Evolutionary conservation across 2,329 filamentous ascomycete species (phyloP).

Genomic region (Diaporthe eres): DNA sequence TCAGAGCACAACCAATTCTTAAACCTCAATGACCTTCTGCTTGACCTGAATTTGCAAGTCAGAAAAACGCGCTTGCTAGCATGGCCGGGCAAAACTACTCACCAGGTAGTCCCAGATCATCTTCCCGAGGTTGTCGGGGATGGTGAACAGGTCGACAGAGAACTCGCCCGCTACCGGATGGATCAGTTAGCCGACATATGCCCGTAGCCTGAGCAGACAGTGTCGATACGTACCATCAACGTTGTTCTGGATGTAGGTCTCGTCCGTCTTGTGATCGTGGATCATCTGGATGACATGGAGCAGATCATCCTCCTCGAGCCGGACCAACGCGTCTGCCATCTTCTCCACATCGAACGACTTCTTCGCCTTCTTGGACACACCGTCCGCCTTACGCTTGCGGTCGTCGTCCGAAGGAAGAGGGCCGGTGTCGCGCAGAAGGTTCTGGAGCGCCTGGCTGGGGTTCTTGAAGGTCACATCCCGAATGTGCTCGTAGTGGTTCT

Average conservation of each 20-base stretch:
- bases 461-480: constrained; percentile 92
- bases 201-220: constrained; percentile 26
- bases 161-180: constrained; percentile 84
- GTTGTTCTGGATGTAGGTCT: constrained; percentile 98
- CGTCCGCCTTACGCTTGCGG: constrained; percentile 74
- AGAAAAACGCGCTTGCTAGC: constrained; percentile 1
- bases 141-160: constrained; percentile 97
- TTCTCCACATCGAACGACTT: constrained; percentile 90
- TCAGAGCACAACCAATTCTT: not conserved
- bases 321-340: constrained; percentile 90
- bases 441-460: constrained; percentile 87
- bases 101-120: constrained; percentile 93
- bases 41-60: constrained; percentile 33
- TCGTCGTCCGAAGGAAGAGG: constrained; percentile 84
- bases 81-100: constrained; percentile 46
- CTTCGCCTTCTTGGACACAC: constrained; percentile 82
- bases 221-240: constrained; percentile 80
- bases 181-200: not conserved
- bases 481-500: constrained; percentile 84
- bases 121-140: constrained; percentile 89
- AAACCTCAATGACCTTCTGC: constrained; percentile 37
- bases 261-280: constrained; percentile 94
- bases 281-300: constrained; percentile 97
- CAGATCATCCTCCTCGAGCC: constrained; percentile 92
- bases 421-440: constrained; percentile 85